Conservation (phyloP, 2,329 filamentous ascomycete genomes). For the Pseudogymnoascus sp. region DNA sequence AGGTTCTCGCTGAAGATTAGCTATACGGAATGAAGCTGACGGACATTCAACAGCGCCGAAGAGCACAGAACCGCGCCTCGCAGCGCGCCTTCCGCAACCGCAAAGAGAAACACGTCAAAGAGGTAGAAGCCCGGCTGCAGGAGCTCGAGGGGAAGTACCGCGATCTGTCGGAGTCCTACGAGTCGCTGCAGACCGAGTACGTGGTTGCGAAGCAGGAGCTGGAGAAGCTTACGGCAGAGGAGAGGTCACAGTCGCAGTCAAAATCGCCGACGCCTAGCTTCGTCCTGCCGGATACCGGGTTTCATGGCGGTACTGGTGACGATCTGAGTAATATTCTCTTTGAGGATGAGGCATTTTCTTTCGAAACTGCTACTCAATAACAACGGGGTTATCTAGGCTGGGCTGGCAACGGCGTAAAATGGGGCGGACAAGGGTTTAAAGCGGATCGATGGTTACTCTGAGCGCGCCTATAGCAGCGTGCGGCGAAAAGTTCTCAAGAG, state of each 20-base stretch:
- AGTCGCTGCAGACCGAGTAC: conserved; percentile 35
- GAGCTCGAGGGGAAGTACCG: conserved; percentile 48
- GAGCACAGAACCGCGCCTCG: conserved; percentile 53
- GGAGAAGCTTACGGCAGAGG: conserved; percentile 17
- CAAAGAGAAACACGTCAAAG: conserved; percentile 57
- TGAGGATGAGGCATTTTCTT: not conserved
- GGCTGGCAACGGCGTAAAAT: not conserved
- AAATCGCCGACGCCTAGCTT: not conserved
- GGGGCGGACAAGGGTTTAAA: not conserved
- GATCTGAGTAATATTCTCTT: conserved; percentile 7
- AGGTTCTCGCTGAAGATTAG: conserved; percentile 12
- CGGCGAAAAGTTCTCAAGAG: not conserved
- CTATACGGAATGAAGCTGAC: conserved; percentile 10
- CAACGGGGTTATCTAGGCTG: not conserved
- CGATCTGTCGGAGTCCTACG: conserved; percentile 45
- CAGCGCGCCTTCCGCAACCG: conserved; percentile 54
- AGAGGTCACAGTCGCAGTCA: not conserved
- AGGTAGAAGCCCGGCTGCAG: conserved; percentile 49
- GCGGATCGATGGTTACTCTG: not conserved
- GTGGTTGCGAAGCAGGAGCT: conserved; percentile 25
- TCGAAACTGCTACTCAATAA: not conserved
- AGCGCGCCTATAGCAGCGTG: not conserved
- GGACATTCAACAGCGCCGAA: conserved; percentile 37
- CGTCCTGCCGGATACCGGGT: not conserved
- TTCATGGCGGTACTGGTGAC: not conserved